These are phyloP conservation scores for Tylopilus plumbeoviolaceoides DNA, from an alignment of 768 basidiomycete species.

Conservation along the genomic window DNA sequence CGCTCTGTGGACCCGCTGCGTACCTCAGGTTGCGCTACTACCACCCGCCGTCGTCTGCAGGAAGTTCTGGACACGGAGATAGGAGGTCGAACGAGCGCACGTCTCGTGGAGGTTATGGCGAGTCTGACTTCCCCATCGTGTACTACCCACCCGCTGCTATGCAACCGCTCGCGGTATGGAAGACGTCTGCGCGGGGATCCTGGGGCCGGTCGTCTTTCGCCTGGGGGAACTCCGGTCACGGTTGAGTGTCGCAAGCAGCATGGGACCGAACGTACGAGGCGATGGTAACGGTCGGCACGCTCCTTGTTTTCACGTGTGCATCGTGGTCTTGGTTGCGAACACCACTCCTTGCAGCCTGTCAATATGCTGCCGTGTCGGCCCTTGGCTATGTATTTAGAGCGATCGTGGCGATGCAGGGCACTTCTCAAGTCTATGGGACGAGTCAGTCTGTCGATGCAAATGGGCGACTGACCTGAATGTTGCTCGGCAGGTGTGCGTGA, in stretches of 20 bases:
- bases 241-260: background rate
- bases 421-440: slow-evolving; percentile 4
- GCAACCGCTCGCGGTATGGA: background rate
- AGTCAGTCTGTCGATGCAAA: background rate
- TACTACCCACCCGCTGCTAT: background rate
- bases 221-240: background rate
- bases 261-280: background rate
- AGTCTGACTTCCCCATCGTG: background rate
- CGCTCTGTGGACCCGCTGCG: background rate
- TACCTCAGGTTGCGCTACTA: slow-evolving; percentile 6
- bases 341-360: background rate
- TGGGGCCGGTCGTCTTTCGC: background rate
- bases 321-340: slow-evolving; percentile 10
- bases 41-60: background rate
- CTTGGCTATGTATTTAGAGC: background rate
- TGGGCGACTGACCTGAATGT: background rate
- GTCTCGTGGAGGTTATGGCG: slow-evolving; percentile 1
- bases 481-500: slow-evolving; percentile 2
- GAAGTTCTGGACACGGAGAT: background rate
- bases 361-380: background rate
- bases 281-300: background rate
- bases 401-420: background rate
- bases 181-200: background rate
- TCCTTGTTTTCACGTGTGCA: slow-evolving; percentile 1
- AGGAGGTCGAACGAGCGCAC: background rate